Conservation (phyloP, 192 early-diverging fungal species). For the Coemansia sp. region DNA sequence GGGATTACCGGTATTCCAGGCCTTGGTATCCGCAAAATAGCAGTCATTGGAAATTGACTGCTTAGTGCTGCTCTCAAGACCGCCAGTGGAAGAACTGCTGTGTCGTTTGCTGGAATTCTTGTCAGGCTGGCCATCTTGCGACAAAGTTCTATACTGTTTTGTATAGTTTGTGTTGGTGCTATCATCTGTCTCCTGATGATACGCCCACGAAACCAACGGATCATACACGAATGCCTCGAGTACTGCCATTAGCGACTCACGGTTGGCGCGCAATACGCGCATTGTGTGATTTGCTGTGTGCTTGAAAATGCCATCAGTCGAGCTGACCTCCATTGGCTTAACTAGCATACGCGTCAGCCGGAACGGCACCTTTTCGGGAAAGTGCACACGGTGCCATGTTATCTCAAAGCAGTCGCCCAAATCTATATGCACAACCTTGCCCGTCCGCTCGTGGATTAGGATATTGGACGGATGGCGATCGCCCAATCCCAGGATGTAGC, state of each 20-base stretch:
- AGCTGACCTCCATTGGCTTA: constrained; percentile 96
- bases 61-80: background rate
- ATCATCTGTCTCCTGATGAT: constrained; percentile 10
- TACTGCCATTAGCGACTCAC: constrained; percentile 98
- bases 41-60: constrained; percentile 3
- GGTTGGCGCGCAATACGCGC: constrained; percentile 92
- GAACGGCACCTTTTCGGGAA: constrained; percentile 99
- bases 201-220: constrained; percentile 56
- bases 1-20: constrained; percentile 61
- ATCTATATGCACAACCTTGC: constrained; percentile 98
- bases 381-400: constrained; percentile 93
- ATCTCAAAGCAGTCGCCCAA: constrained; percentile 99
- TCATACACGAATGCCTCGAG: constrained; percentile 98
- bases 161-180: background rate
- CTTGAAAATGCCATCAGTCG: constrained; percentile 94
- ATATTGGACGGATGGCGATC: constrained; percentile 98
- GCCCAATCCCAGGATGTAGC: constrained; percentile 95
- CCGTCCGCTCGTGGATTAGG: constrained; percentile 90
- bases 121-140: background rate
- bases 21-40: constrained; percentile 20
- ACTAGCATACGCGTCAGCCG: constrained; percentile 95
- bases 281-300: constrained; percentile 95
- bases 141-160: background rate
- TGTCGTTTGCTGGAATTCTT: background rate
- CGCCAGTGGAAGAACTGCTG: background rate